Base-by-base conservation (phyloP, 225 moss, liverwort and hornwort species). In the Straminergon stramineum region DNA sequence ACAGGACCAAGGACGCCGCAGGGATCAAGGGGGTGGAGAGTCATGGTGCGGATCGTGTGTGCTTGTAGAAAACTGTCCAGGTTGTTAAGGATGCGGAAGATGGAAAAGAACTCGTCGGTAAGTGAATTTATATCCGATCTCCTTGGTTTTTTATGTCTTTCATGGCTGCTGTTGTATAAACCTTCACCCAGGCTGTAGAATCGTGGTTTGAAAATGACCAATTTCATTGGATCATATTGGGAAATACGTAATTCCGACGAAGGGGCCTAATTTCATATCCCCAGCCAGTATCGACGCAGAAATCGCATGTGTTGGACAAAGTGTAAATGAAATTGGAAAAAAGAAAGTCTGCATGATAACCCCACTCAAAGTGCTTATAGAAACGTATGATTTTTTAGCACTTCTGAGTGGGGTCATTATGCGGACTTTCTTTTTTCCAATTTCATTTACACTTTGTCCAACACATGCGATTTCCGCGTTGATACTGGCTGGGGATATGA, bases 1-100 rank as follows among this genome's bases (percentile, higher is more conserved):
- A 88, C 73, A 66, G 78, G 86, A 28, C 83, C 90, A 58, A 82
- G 26, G 20, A 22, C 83, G 37, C 90, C 56, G n/a, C 88, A 79
- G 39, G 71, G 71, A 57, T 90, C 88, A 14, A 64, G 71, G 69
- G 91, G 93, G 37, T 93, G 91, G 93, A 89, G 93, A 64, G 93
- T 89, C 58, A 79, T 93, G 91, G 93, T 90, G 57, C 93, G 93
- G 58, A 89, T 93, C n/a, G 93, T 93, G 51, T 91, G 91, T 39
- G 93, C 91, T 32, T 93, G 93, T 70, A 79, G 88, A 48, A 93
- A 91, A 86, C 82, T 93, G 8, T 81, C 91, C 43, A 90, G 13
- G 43, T 48, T 93, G 69, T 66, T 93, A 78, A 77, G 91, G 53
- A 88, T 22, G 77, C 84, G 89, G 57, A 91, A 53, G 70, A 26